Conservation (phyloP, 192 early-diverging fungal genomes). For the Geranomyces michiganensis region DNA sequence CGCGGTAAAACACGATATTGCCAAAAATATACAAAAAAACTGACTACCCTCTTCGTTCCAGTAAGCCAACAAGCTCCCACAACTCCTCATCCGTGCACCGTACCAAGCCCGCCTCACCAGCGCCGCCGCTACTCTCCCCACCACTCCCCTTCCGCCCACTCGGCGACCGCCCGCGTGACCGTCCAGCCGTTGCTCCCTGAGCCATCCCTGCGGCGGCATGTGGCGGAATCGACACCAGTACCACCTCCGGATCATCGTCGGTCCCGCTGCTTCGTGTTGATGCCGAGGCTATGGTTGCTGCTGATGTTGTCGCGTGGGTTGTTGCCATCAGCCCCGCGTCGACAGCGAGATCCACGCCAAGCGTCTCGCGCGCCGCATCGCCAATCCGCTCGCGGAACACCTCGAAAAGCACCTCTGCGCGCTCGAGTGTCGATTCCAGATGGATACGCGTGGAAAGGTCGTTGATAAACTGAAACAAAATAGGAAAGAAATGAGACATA, state of each 20-base stretch:
- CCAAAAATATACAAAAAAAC: not conserved
- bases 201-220: not conserved
- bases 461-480: conserved; percentile 71
- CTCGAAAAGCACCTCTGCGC: conserved; percentile 47
- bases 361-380: conserved; percentile 19
- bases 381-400: conserved; percentile 42
- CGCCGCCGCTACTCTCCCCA: not conserved
- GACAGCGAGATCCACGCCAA: conserved; percentile 20
- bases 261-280: not conserved
- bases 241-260: not conserved
- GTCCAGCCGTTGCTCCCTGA: not conserved
- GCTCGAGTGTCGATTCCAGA: conserved; percentile 38
- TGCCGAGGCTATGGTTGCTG: too few species aligned
- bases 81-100: conserved; percentile 39
- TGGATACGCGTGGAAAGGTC: conserved; percentile 78
- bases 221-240: not conserved
- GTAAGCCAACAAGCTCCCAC: conserved; percentile 37
- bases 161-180: not conserved
- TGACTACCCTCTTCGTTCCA: conserved; percentile 26
- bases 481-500: not conserved
- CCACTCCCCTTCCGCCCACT: not conserved
- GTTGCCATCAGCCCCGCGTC: not conserved
- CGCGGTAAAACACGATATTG: not conserved
- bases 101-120: conserved; percentile 10
- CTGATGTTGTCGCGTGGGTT: not conserved